These are phyloP conservation scores for Cladophialophora yegresii DNA, from an alignment of 2,329 filamentous ascomycete genomes.

Conservation along the genomic window DNA sequence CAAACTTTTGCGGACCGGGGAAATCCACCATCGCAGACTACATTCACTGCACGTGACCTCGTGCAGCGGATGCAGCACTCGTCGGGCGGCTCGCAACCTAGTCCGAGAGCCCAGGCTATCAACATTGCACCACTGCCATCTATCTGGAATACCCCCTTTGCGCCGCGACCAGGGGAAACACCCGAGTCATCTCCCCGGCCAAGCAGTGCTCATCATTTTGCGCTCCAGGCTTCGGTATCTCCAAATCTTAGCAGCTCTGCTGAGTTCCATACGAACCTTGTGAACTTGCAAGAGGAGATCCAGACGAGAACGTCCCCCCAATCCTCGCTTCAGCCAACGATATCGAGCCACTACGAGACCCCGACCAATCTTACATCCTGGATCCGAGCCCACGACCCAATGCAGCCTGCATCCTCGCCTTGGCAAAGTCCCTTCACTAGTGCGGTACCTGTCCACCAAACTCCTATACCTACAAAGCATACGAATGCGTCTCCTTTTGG, in stretches of 20 bases:
- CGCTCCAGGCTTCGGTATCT: background rate
- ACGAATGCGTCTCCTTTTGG: constrained; percentile 39
- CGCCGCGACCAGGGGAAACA: constrained; percentile 47
- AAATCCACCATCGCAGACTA: constrained; percentile 4
- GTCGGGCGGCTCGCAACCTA: constrained; percentile 17
- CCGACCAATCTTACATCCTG: constrained; percentile 14
- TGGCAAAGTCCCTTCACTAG: constrained; percentile 11
- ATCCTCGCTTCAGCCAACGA: constrained; percentile 20
- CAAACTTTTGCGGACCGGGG: constrained; percentile 11
- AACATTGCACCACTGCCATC: constrained; percentile 42
- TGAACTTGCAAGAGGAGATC: constrained; percentile 23
- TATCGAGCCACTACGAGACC: constrained; percentile 23
- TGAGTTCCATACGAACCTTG: constrained; percentile 18
- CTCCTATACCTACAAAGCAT: constrained; percentile 10
- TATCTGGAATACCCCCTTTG: constrained; percentile 51
- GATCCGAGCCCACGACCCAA: constrained; percentile 13
- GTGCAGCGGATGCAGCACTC: constrained; percentile 30
- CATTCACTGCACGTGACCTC: constrained; percentile 28
- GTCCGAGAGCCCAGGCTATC: constrained; percentile 12
- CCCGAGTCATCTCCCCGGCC: constrained; percentile 44
- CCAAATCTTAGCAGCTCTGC: constrained; percentile 16
- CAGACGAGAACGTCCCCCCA: constrained; percentile 30
- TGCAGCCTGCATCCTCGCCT: constrained; percentile 20
- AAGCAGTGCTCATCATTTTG: constrained; percentile 35
- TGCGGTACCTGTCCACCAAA: constrained; percentile 8